Conservation (phyloP, 352 stramenopile genomes). For the Phytopythium delawarense region DNA sequence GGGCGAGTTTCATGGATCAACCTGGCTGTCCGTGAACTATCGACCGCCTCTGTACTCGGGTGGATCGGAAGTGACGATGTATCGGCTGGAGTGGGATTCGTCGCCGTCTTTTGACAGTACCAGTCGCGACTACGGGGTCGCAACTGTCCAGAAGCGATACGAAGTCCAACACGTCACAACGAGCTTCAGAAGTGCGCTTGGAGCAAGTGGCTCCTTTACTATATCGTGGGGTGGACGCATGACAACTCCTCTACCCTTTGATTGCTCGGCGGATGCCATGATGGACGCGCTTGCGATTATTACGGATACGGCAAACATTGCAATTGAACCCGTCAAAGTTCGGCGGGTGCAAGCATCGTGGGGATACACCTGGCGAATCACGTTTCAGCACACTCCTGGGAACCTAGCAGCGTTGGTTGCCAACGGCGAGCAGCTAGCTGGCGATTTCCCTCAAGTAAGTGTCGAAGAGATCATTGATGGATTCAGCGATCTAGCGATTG, state of each 20-base stretch:
- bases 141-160: conserved; percentile 80
- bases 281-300: conserved; percentile 73
- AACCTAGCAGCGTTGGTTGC: conserved; percentile 86
- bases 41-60: conserved; percentile 82
- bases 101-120: conserved; percentile 76
- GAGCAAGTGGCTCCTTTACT: conserved; percentile 86
- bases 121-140: conserved; percentile 76
- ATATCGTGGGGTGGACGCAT: conserved; percentile 87
- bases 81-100: conserved; percentile 91
- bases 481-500: conserved; percentile 85
- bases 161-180: conserved; percentile 91
- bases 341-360: conserved; percentile 51
- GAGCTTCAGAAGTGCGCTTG: conserved; percentile 56
- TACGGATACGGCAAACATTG: conserved; percentile 71
- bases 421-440: conserved; percentile 78
- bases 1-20: conserved; percentile 69
- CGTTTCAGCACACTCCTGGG: conserved; percentile 85
- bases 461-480: conserved; percentile 82
- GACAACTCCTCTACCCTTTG: conserved; percentile 56
- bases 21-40: conserved; percentile 82
- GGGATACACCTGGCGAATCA: conserved; percentile 91
- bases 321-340: conserved; percentile 76
- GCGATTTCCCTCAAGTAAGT: conserved; percentile 81
- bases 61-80: conserved; percentile 87
- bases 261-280: conserved; percentile 70